phyloP scores from a whole-genome alignment of 208 protist genomes.

The Wallacemonas rigidus region DNA sequence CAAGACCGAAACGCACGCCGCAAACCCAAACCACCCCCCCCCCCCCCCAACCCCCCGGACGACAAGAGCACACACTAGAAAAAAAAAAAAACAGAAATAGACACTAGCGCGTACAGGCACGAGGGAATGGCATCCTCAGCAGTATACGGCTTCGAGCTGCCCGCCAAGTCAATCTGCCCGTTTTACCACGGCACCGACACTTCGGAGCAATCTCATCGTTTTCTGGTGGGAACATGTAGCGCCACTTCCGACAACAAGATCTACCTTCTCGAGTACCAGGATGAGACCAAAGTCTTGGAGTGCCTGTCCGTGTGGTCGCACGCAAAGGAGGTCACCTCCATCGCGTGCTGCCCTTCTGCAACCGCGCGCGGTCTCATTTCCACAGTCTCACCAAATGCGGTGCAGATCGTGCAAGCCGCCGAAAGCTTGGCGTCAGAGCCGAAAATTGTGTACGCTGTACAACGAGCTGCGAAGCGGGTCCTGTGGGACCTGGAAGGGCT shows the following conservation, averaged over 20 bases:
- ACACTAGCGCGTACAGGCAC: too few species aligned
- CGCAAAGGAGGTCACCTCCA: conserved; percentile 44
- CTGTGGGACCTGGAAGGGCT: conserved; percentile 87
- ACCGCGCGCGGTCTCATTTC: conserved; percentile 50
- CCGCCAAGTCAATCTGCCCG: conserved; percentile 50
- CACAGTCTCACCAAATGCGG: conserved; percentile 24
- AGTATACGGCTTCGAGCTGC: conserved; percentile 65
- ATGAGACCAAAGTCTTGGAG: conserved; percentile 61
- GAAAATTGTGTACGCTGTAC: conserved; percentile 32
- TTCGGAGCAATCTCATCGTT: conserved; percentile 47
- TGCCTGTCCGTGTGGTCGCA: conserved; percentile 67
- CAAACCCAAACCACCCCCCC: too few species aligned
- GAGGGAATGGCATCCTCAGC: conserved; percentile 39
- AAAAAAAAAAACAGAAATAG: neutral
- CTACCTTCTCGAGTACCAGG: conserved; percentile 72
- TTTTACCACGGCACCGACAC: conserved; percentile 54
- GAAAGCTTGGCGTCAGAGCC: conserved; percentile 48
- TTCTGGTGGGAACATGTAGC: conserved; percentile 71
- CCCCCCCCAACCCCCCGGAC: neutral
- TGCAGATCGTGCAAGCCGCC: conserved; percentile 41
- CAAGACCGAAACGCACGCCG: too few species aligned
- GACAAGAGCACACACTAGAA: neutral
- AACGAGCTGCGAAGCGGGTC: conserved; percentile 32
- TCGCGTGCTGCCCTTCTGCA: conserved; percentile 72
- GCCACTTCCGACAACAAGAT: conserved; percentile 68